These are phyloP conservation scores for Globisporangium iwayamae DNA, from an alignment of 352 stramenopile genomes.

Conservation along the genomic window DNA sequence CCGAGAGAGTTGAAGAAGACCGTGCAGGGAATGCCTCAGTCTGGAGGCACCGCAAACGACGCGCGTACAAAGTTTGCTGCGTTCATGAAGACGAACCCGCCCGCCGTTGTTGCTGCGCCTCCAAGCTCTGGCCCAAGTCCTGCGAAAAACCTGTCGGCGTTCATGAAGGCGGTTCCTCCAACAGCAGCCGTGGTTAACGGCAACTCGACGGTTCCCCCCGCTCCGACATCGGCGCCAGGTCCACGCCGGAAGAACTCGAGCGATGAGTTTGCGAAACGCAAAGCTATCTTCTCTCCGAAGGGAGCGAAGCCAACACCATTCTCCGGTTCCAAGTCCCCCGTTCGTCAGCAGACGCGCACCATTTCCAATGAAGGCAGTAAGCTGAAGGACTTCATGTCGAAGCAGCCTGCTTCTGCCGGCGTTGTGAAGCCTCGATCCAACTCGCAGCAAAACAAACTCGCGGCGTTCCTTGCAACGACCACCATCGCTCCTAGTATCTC, in stretches of 20 bases:
- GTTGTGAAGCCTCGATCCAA: slow-evolving; percentile 46
- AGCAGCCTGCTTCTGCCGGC: slow-evolving; percentile 41
- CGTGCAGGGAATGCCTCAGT: slow-evolving; percentile 17
- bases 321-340: slow-evolving; percentile 14
- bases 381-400: slow-evolving; percentile 75
- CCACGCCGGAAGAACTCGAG: slow-evolving; percentile 29
- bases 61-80: slow-evolving; percentile 76
- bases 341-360: slow-evolving; percentile 6
- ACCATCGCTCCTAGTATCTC: slow-evolving; percentile 35
- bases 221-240: slow-evolving; percentile 29
- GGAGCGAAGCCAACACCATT: slow-evolving; percentile 17
- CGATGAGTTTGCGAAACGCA: slow-evolving; percentile 56
- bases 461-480: slow-evolving; percentile 69
- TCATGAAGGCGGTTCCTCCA: slow-evolving; percentile 32
- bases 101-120: slow-evolving; percentile 21
- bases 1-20: slow-evolving; percentile 22
- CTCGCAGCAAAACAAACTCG: slow-evolving; percentile 67
- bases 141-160: slow-evolving; percentile 21
- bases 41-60: slow-evolving; percentile 20
- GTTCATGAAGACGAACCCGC: slow-evolving; percentile 77
- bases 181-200: slow-evolving; percentile 2
- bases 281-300: slow-evolving; percentile 58
- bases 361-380: slow-evolving; percentile 42
- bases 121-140: slow-evolving; percentile 18
- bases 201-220: slow-evolving; percentile 12